Evolutionary conservation across 768 basidiomycete species (phyloP).

Genomic region (Fomitopsis pulvina): DNA sequence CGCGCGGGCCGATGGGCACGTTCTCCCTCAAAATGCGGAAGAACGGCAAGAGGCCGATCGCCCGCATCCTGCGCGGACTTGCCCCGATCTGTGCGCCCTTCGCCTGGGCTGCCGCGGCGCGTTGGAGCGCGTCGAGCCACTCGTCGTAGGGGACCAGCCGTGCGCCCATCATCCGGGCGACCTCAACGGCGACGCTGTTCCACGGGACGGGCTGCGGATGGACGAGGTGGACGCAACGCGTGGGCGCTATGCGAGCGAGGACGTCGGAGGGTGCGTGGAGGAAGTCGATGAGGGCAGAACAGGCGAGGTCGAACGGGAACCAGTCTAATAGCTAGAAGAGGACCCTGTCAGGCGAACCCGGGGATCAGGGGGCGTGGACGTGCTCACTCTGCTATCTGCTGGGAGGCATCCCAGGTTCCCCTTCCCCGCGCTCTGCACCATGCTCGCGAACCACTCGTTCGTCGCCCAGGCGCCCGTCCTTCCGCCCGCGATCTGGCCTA

Average conservation of each 20-base stretch:
- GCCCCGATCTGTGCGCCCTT: not conserved
- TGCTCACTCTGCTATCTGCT: not conserved
- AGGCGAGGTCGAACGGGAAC: not conserved
- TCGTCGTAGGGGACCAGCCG: not conserved
- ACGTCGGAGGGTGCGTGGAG: not conserved
- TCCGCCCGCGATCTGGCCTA: conserved; percentile 38
- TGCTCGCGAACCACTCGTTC: conserved; percentile 37
- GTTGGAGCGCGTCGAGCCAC: not conserved
- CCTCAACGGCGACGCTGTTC: not conserved
- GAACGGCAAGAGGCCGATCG: not conserved
- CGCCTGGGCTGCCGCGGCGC: not conserved
- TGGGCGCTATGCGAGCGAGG: no score
- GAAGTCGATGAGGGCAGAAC: not conserved
- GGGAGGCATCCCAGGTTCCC: not conserved
- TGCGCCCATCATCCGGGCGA: not conserved
- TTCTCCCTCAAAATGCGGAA: not conserved
- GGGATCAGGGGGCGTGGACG: not conserved
- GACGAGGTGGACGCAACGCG: not conserved
- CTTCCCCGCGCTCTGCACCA: conserved; percentile 20
- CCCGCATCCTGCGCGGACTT: not conserved
- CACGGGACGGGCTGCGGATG: conserved; percentile 1
- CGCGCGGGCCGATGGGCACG: not conserved
- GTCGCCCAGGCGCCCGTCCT: conserved; percentile 36
- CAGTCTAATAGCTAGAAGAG: not conserved
- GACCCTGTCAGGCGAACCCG: not conserved